phyloP scores from a whole-genome alignment of 768 basidiomycete genomes.

The Russula sp. region DNA sequence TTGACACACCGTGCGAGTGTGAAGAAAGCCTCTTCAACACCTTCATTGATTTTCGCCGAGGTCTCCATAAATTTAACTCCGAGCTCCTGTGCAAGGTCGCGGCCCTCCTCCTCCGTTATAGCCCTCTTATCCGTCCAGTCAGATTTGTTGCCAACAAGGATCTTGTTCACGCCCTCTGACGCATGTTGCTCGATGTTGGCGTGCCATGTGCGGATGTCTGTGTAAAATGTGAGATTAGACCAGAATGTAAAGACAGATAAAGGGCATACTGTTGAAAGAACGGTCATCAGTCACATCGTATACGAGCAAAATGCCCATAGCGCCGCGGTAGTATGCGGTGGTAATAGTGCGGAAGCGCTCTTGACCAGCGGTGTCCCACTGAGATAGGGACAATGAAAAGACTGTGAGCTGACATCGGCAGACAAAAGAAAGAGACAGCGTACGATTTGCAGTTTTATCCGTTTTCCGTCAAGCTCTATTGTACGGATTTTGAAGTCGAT shows the following conservation, averaged over 20 bases:
- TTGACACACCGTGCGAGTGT: slow-evolving; percentile 80
- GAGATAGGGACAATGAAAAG: slow-evolving; percentile 15
- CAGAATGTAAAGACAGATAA: neutral
- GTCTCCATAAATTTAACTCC: slow-evolving; percentile 98
- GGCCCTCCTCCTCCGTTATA: slow-evolving; percentile 89
- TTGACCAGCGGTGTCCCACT: slow-evolving; percentile 99
- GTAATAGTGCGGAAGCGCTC: slow-evolving; percentile 99
- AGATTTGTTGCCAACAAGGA: slow-evolving; percentile 97
- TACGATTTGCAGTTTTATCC: slow-evolving; percentile 98
- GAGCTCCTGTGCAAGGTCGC: slow-evolving; percentile 86
- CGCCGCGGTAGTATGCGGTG: slow-evolving; percentile 97
- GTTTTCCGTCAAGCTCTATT: slow-evolving; percentile 96
- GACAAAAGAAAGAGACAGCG: slow-evolving; percentile 36
- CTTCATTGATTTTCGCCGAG: slow-evolving; percentile 93
- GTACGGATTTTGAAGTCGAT: slow-evolving; percentile 99
- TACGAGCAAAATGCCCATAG: slow-evolving; percentile 98
- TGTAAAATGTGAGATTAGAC: neutral
- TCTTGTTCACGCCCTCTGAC: slow-evolving; percentile 98
- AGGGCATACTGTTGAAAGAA: slow-evolving; percentile 86
- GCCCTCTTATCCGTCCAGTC: slow-evolving; percentile 97
- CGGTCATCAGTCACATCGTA: slow-evolving; percentile 96
- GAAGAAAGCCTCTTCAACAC: slow-evolving; percentile 99
- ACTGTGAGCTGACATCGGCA: neutral
- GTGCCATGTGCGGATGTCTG: slow-evolving; percentile 99
- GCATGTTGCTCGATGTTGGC: slow-evolving; percentile 98